A percentile compares a stretch with the other conserved stretches of the same genome.
Conservation (phyloP, 148 eudicot genomes). For the Fagopyrum esculentum region DNA sequence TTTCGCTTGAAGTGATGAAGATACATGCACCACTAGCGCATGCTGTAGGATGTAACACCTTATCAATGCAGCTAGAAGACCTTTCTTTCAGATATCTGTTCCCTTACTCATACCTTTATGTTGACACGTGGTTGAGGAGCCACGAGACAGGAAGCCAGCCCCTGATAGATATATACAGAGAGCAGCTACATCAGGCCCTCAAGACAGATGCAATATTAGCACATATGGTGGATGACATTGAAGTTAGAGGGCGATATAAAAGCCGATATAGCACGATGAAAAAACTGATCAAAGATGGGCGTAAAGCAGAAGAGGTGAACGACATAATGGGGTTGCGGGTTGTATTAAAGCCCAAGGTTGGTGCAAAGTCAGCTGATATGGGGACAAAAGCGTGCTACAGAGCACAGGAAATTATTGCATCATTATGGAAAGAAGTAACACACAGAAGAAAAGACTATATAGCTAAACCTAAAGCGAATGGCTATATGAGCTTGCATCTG, state of each 20-base stretch:
- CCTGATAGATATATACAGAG: slow-evolving; percentile 55
- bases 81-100: slow-evolving; percentile 79
- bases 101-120: slow-evolving; percentile 83
- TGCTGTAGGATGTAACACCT: slow-evolving; percentile 59
- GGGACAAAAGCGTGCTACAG: slow-evolving; percentile 83
- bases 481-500: slow-evolving; percentile 90
- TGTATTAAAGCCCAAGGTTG: slow-evolving; percentile 46
- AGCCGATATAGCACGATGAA: slow-evolving; percentile 97
- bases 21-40: slow-evolving; percentile 94
- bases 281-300: slow-evolving; percentile 87
- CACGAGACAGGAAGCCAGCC: slow-evolving; percentile 66
- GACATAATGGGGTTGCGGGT: slow-evolving; percentile 87
- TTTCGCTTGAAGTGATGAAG: slow-evolving; percentile 80
- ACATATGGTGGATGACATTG: slow-evolving; percentile 54
- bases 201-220: slow-evolving; percentile 42
- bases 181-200: slow-evolving; percentile 43
- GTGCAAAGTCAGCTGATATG: slow-evolving; percentile 26
- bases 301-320: slow-evolving; percentile 85
- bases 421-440: slow-evolving; percentile 82
- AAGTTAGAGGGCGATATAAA: slow-evolving; percentile 82
- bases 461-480: slow-evolving; percentile 77
- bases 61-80: slow-evolving; percentile 84
- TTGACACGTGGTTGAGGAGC: slow-evolving; percentile 84
- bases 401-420: slow-evolving; percentile 51
- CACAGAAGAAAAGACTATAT: slow-evolving; percentile 86